A percentile compares a stretch with the other conserved stretches of the same genome.
Conservation (phyloP, 1,284 basidiomycete genomes). For the Laetiporus sulphureus region DNA sequence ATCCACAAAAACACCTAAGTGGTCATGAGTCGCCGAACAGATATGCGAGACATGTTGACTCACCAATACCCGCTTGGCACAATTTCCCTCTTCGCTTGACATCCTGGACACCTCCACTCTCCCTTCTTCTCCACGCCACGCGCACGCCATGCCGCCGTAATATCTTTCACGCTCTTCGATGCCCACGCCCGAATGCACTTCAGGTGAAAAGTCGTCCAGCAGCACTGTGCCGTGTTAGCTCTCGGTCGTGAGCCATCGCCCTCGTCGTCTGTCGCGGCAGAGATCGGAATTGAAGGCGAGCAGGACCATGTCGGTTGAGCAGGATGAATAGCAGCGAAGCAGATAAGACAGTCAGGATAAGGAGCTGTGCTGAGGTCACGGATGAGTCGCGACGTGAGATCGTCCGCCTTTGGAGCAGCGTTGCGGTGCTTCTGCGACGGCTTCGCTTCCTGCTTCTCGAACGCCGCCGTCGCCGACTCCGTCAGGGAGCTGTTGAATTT, state of each 20-base stretch:
- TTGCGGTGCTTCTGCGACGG: constrained; percentile 14
- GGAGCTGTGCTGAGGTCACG: constrained; percentile 57
- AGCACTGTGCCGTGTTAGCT: constrained; percentile 46
- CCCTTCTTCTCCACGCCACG: constrained; percentile 62
- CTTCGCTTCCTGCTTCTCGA: not conserved
- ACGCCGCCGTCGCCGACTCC: not conserved
- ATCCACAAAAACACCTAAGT: constrained; percentile 77
- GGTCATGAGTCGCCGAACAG: not conserved
- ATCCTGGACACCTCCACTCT: constrained; percentile 87
- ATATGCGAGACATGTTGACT: not conserved
- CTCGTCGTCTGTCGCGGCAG: constrained; percentile 29
- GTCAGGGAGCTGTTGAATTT: not conserved
- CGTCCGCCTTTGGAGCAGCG: constrained; percentile 32
- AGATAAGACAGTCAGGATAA: constrained; percentile 76
- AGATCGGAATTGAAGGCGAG: constrained; percentile 48
- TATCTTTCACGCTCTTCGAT: constrained; percentile 69
- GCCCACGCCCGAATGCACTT: constrained; percentile 80
- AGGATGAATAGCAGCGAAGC: constrained; percentile 68
- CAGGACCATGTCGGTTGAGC: constrained; percentile 76
- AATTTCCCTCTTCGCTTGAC: constrained; percentile 65
- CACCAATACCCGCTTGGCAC: constrained; percentile 69
- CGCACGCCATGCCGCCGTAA: constrained; percentile 68
- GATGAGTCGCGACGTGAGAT: constrained; percentile 65
- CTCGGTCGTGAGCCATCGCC: constrained; percentile 11
- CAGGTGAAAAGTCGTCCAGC: constrained; percentile 82